phyloP scores from a whole-genome alignment of 805 yeast species.

The Spencermartinsiella europaea region DNA sequence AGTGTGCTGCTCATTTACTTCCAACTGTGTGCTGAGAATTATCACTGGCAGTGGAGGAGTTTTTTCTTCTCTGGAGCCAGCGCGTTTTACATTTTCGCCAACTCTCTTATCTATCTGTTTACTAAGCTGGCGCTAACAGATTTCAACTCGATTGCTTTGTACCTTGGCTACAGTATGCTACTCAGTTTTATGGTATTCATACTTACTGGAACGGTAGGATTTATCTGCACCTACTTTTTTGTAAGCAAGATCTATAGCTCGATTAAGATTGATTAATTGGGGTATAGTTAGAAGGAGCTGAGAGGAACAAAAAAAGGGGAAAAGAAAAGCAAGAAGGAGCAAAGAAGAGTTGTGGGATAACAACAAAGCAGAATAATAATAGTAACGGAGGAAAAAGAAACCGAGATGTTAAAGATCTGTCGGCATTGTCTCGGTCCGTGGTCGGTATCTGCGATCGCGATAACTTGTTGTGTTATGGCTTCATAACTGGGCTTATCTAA shows the following conservation, averaged over 20 bases:
- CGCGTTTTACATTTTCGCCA: constrained; percentile 75
- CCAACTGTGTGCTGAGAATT: constrained; percentile 83
- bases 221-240: constrained; percentile 65
- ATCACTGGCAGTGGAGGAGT: constrained; percentile 97
- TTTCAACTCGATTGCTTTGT: constrained; percentile 68
- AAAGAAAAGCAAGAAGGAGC: background rate
- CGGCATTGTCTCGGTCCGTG: no score
- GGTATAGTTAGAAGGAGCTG: no score
- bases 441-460: no score
- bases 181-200: constrained; percentile 69
- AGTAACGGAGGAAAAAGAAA: no score
- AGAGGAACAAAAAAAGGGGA: no score
- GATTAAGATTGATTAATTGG: constrained; percentile 72
- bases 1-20: constrained; percentile 78
- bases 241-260: constrained; percentile 75
- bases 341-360: background rate
- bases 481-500: no score
- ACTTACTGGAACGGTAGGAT: constrained; percentile 85
- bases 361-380: no score
- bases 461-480: no score
- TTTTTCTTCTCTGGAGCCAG: constrained; percentile 85
- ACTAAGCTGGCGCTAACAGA: constrained; percentile 62
- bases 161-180: constrained; percentile 74
- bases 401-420: no score
- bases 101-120: constrained; percentile 54